Evolutionary conservation across 306 rosid genomes (phyloP).

Genomic region (Abrus pulchellus): DNA sequence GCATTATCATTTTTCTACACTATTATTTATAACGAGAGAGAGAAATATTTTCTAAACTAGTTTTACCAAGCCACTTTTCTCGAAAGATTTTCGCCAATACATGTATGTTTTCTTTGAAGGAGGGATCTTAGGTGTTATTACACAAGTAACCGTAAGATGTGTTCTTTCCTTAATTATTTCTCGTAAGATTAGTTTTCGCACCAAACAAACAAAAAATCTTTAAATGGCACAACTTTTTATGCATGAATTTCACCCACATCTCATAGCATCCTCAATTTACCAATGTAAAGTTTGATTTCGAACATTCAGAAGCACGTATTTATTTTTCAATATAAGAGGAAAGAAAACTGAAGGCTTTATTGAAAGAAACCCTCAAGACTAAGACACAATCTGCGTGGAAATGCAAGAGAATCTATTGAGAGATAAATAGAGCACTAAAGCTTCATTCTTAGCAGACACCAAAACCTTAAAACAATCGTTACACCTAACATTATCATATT

Average conservation of each 20-base stretch:
- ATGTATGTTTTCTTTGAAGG: too few relatives aligned
- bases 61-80: too few relatives aligned
- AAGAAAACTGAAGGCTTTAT: not conserved
- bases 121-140: too few relatives aligned
- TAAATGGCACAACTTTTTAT: not conserved
- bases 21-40: too few relatives aligned
- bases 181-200: too few relatives aligned
- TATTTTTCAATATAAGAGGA: not conserved
- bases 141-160: too few relatives aligned
- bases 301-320: too few relatives aligned
- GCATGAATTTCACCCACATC: not conserved
- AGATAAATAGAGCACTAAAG: slow-evolving; percentile 35
- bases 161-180: too few relatives aligned
- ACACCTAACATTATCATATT: slow-evolving; percentile 30
- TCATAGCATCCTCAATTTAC: not conserved
- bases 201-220: not conserved
- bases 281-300: too few relatives aligned
- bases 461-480: slow-evolving; percentile 46
- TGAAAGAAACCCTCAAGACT: not conserved
- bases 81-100: too few relatives aligned
- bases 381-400: slow-evolving; percentile 25
- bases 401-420: slow-evolving; percentile 36
- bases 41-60: too few relatives aligned
- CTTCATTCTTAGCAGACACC: slow-evolving; percentile 45
- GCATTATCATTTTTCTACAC: too few relatives aligned